Conservation (phyloP, 2,329 filamentous ascomycete genomes). For the Apiospora arundinis region DNA sequence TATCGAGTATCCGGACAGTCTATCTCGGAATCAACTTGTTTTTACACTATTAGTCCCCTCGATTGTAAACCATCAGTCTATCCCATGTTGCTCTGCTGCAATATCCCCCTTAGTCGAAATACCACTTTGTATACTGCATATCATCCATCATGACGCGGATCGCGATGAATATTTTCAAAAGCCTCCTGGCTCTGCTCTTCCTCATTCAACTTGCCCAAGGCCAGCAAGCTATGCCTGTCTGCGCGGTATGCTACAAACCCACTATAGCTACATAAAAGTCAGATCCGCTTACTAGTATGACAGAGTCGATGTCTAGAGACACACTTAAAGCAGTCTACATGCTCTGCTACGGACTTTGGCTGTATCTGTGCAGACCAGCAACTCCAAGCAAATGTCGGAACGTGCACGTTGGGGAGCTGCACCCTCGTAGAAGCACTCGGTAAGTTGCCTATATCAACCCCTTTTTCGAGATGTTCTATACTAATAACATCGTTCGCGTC, state of each 20-base stretch:
- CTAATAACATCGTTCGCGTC: not conserved
- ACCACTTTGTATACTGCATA: not conserved
- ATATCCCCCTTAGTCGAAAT: not conserved
- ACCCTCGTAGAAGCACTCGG: not conserved
- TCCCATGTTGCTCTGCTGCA: not conserved
- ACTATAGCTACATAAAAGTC: not conserved
- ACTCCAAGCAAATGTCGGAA: not conserved
- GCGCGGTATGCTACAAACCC: not conserved
- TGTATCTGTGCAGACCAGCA: constrained; percentile 4
- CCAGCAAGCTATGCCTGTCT: not conserved
- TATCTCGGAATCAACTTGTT: no score
- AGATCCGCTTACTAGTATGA: not conserved
- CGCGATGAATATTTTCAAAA: not conserved
- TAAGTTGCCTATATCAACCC: not conserved
- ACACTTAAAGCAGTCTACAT: not conserved
- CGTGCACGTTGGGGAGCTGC: not conserved
- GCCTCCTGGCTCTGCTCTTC: not conserved
- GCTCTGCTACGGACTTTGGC: not conserved
- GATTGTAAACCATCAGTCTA: not conserved
- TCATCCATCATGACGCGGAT: not conserved
- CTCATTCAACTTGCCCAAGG: not conserved
- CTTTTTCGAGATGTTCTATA: not conserved
- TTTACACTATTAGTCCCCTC: not conserved
- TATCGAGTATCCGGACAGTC: not conserved
- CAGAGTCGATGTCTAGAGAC: constrained; percentile 4